Evolutionary conservation across 2,329 filamentous ascomycete species (phyloP).

Genomic region (Alternaria rosae): DNA sequence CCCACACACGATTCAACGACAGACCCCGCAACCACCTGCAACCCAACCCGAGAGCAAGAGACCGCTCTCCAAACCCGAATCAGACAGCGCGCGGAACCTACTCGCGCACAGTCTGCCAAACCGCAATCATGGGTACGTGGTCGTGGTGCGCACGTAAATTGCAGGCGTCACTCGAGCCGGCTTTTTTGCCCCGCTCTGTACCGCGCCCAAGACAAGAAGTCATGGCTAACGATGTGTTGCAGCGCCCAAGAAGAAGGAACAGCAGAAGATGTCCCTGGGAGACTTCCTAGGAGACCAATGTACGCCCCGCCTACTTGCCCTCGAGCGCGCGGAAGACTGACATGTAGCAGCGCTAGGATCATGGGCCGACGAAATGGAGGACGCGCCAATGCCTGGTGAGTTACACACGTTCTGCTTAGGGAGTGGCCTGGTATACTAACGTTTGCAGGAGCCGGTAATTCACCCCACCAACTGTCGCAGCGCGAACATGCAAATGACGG

Average conservation of each 20-base stretch:
- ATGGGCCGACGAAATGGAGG: constrained; percentile 99
- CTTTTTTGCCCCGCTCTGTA: constrained; percentile 37
- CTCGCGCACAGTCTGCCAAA: constrained; percentile 47
- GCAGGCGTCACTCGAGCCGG: constrained; percentile 31
- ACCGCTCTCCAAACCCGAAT: constrained; percentile 36
- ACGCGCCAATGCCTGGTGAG: constrained; percentile 77
- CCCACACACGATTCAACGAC: constrained; percentile 30
- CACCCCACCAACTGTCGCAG: constrained; percentile 9
- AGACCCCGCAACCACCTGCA: constrained; percentile 33
- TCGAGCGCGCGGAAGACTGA: constrained; percentile 35
- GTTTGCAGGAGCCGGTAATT: constrained; percentile 40
- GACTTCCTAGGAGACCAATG: constrained; percentile 93
- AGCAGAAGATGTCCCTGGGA: constrained; percentile 96
- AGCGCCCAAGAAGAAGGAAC: constrained; percentile 94
- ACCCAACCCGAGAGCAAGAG: constrained; percentile 35
- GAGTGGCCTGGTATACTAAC: constrained; percentile 28
- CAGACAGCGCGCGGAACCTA: constrained; percentile 47
- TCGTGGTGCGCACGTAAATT: constrained; percentile 36
- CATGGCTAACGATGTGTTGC: constrained; percentile 56
- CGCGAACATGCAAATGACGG: background rate
- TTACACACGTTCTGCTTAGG: constrained; percentile 26
- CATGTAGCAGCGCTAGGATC: constrained; percentile 73
- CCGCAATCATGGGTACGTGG: constrained; percentile 67
- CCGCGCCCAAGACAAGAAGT: constrained; percentile 16
- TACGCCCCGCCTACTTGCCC: constrained; percentile 59